phyloP scores from a whole-genome alignment of 768 basidiomycete species.

The Leccinum obscurum region DNA sequence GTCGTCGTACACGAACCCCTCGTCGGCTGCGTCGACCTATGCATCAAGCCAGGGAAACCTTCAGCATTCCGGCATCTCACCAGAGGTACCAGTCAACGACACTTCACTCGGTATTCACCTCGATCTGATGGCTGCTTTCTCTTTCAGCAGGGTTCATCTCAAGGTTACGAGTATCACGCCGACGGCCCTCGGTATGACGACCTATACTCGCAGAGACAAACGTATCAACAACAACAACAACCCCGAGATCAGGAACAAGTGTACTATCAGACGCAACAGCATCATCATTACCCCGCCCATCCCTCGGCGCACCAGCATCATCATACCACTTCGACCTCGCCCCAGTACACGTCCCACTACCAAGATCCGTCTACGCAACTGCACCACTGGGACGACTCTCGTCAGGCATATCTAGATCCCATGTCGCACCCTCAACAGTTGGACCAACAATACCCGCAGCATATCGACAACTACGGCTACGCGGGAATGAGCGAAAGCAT shows the following conservation, averaged over 20 bases:
- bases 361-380: constrained; percentile 10
- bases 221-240: constrained; percentile 16
- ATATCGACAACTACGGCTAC: constrained; percentile 5
- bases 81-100: constrained; percentile 7
- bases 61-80: background rate
- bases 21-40: constrained; percentile 10
- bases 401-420: constrained; percentile 8
- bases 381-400: constrained; percentile 14
- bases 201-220: constrained; percentile 13
- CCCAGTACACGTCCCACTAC: constrained; percentile 14
- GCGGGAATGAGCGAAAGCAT: background rate
- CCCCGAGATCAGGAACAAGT: constrained; percentile 18
- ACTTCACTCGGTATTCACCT: constrained; percentile 10
- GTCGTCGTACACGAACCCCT: constrained; percentile 1
- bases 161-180: constrained; percentile 12
- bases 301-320: constrained; percentile 1
- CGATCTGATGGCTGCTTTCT: constrained; percentile 8
- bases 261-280: constrained; percentile 28
- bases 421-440: background rate
- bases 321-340: background rate
- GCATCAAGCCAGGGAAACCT: background rate
- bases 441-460: constrained; percentile 2
- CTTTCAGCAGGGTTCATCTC: constrained; percentile 22
- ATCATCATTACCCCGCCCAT: constrained; percentile 11
- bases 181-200: constrained; percentile 19